Evolutionary conservation across 1,284 basidiomycete species (phyloP), one percentile per base, ranked within the genome.

Genomic region (Apiotrichum porosum): DNA sequence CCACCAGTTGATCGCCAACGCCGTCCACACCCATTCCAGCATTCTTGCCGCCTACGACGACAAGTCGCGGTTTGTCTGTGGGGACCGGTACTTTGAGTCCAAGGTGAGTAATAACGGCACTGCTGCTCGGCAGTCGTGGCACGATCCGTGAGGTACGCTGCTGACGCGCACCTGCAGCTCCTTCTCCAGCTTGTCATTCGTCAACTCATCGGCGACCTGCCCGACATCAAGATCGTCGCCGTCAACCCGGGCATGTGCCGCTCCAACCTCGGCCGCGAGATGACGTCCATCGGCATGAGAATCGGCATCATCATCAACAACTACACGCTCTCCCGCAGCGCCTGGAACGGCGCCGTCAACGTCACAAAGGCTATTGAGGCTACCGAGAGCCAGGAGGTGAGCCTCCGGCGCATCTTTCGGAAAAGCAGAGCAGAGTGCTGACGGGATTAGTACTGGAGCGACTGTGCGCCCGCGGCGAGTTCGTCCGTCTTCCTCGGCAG

Each of bases 81-180:
- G 21, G 2, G 36, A 30, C 2, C 46, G 58, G 10, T 60, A 60
- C 33, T 51, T 38, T n/a, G 28, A 49, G 30, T 56, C 58, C 30
- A 60, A 60, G 46, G 57, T 56, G 28, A 19, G 54, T 47, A 12
- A n/a, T n/a, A n/a, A n/a, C n/a, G n/a, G n/a, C n/a, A n/a, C n/a
- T n/a, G n/a, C n/a, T n/a, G 17, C 1, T 12, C 19, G 18, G 8
- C 18, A 36, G 3, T 4, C 35, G 19, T 19, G 1, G 13, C 19
- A 19, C 19, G 6, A 3, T n/a, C 35, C 19, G 33, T 46, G 37
- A 31, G n/a, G 22, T 39, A 26, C 17, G n/a, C n/a, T n/a, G n/a
- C n/a, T n/a, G n/a, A n/a, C n/a, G n/a, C n/a, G n/a, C n/a, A 23
- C 19, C 6, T 12, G 6, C 38, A 60, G 59, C 49, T 56, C 15